Conservation (phyloP, 2,329 filamentous ascomycete genomes). For the Monosporascus sp. region DNA sequence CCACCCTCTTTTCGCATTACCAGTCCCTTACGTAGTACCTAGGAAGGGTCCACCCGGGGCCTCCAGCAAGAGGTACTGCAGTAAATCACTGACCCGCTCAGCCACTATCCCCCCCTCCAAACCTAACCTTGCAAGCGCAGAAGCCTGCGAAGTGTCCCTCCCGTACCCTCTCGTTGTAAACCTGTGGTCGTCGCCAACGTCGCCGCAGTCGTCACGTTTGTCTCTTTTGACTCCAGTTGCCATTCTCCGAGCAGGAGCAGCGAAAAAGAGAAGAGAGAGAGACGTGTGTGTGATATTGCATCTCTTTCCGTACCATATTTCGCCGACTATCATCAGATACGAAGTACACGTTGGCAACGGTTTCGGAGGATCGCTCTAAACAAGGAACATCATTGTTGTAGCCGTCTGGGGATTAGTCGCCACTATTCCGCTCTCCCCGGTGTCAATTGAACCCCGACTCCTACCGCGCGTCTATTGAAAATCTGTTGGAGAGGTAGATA, state of each 20-base stretch:
- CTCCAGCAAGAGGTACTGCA: not conserved
- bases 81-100: not conserved
- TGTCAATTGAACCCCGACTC: constrained; percentile 12
- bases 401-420: constrained; percentile 1
- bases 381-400: no score
- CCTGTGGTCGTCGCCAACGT: not conserved
- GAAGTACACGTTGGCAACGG: no score
- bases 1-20: not conserved
- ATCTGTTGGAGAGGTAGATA: constrained; percentile 8
- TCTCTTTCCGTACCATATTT: no score
- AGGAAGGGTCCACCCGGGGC: not conserved
- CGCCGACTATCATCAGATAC: no score
- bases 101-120: not conserved
- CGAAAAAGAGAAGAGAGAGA: no score
- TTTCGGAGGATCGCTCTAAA: no score
- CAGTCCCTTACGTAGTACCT: not conserved
- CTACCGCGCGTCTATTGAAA: constrained; percentile 4
- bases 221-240: not conserved
- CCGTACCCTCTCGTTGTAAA: not conserved
- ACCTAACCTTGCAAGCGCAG: not conserved
- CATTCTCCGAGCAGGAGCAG: not conserved
- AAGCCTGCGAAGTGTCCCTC: not conserved
- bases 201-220: not conserved
- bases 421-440: constrained; percentile 5
- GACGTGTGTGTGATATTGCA: no score